Conservation (phyloP, 495 filamentous ascomycete genomes). For the Lindgomyces ingoldianus region DNA sequence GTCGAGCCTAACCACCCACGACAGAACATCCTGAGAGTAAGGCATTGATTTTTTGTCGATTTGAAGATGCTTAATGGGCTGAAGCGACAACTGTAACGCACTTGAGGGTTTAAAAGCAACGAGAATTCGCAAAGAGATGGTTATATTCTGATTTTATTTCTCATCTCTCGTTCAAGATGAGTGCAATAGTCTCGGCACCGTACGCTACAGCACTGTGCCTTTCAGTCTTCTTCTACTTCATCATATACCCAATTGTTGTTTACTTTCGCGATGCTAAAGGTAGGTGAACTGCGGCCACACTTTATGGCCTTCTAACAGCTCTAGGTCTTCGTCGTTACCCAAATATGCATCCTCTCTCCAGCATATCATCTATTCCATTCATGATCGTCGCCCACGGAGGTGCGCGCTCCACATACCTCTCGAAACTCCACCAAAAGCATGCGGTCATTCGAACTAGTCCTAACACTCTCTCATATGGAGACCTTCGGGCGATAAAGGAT, state of each 20-base stretch:
- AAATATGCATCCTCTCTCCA: constrained; percentile 49
- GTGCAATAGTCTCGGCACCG: constrained; percentile 5
- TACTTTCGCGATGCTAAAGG: constrained; percentile 54
- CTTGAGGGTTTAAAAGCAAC: background rate
- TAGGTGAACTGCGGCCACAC: background rate
- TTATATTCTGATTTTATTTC: background rate
- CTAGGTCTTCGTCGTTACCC: constrained; percentile 52
- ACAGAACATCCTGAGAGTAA: too few relatives aligned
- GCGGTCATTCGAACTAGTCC: constrained; percentile 57
- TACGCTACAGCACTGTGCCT: constrained; percentile 18
- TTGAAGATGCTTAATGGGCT: too few relatives aligned
- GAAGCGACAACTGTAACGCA: background rate
- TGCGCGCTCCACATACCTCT: constrained; percentile 50
- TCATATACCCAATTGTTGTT: constrained; percentile 46
- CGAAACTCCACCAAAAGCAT: constrained; percentile 47
- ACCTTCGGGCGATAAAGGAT: constrained; percentile 53
- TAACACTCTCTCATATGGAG: constrained; percentile 54
- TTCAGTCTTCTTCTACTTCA: constrained; percentile 47
- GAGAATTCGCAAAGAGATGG: too few relatives aligned
- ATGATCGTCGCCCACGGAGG: constrained; percentile 49
- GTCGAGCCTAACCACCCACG: too few relatives aligned
- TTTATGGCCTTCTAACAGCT: background rate
- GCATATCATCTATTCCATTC: constrained; percentile 52
- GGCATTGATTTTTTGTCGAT: too few relatives aligned
- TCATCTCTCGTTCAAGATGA: background rate